phyloP scores from a whole-genome alignment of 2,329 filamentous ascomycete genomes.

The Coccinonectria pachysandricola region DNA sequence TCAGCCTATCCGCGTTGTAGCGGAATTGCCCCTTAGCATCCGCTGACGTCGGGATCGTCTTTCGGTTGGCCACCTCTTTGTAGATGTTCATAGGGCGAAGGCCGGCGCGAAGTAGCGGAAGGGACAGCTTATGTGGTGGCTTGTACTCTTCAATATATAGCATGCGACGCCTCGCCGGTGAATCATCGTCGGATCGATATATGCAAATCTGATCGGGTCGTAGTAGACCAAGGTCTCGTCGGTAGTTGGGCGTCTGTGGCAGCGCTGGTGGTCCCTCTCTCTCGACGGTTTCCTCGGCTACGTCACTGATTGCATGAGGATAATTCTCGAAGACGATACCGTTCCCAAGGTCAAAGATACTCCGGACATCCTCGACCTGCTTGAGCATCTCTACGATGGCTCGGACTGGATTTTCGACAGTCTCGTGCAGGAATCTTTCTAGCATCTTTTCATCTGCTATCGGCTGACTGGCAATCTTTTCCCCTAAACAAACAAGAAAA shows the following conservation, averaged over 20 bases:
- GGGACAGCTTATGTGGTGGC: constrained; percentile 34
- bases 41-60: constrained; percentile 14
- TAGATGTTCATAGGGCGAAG: constrained; percentile 31
- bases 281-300: constrained; percentile 18
- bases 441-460: constrained; percentile 19
- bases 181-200: constrained; percentile 5
- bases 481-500: not conserved
- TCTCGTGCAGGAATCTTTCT: constrained; percentile 19
- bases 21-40: constrained; percentile 22
- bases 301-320: constrained; percentile 16
- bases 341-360: constrained; percentile 16
- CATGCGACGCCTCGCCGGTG: constrained; percentile 8
- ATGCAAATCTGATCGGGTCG: constrained; percentile 24
- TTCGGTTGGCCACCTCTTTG: constrained; percentile 23
- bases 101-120: constrained; percentile 29
- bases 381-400: constrained; percentile 21
- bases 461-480: not conserved
- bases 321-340: constrained; percentile 25
- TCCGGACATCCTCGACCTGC: constrained; percentile 8
- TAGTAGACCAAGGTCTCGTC: constrained; percentile 12
- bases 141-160: constrained; percentile 34
- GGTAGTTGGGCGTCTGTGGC: constrained; percentile 9
- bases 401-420: constrained; percentile 21
- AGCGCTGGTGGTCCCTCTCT: constrained; percentile 10
- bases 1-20: constrained; percentile 27